Evolutionary conservation across 495 filamentous ascomycete species (phyloP).

Genomic region (Penicillium paradoxum): DNA sequence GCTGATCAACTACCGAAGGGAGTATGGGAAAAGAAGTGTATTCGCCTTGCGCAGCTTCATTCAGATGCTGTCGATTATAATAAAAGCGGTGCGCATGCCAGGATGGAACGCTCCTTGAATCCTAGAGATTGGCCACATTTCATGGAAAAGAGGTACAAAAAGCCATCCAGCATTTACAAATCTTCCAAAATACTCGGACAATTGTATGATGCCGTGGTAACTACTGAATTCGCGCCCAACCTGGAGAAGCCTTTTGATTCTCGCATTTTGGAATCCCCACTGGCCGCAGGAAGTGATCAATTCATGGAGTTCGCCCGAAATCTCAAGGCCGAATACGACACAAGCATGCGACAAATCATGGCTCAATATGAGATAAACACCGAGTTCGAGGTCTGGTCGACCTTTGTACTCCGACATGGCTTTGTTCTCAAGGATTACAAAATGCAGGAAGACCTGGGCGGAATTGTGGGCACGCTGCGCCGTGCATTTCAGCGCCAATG

Average conservation of each 20-base stretch:
- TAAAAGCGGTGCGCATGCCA: constrained; percentile 77
- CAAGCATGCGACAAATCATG: constrained; percentile 71
- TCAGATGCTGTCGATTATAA: constrained; percentile 90
- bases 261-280: constrained; percentile 62
- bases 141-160: constrained; percentile 66
- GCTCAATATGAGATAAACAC: constrained; percentile 78
- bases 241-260: constrained; percentile 69
- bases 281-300: constrained; percentile 42
- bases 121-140: constrained; percentile 77
- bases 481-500: constrained; percentile 62
- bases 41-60: constrained; percentile 74
- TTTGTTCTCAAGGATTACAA: constrained; percentile 70
- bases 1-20: constrained; percentile 61
- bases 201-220: constrained; percentile 70
- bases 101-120: constrained; percentile 56
- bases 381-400: constrained; percentile 88
- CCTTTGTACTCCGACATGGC: constrained; percentile 72
- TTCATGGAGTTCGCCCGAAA: constrained; percentile 54
- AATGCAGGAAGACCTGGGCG: constrained; percentile 73
- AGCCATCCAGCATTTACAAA: constrained; percentile 51
- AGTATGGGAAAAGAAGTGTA: constrained; percentile 64
- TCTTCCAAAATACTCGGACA: constrained; percentile 74
- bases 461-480: constrained; percentile 56
- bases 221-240: constrained; percentile 64
- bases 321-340: constrained; percentile 75